Evolutionary conservation across 345 rosid genomes (phyloP).

Genomic region (Lenwebbia sp.): DNA sequence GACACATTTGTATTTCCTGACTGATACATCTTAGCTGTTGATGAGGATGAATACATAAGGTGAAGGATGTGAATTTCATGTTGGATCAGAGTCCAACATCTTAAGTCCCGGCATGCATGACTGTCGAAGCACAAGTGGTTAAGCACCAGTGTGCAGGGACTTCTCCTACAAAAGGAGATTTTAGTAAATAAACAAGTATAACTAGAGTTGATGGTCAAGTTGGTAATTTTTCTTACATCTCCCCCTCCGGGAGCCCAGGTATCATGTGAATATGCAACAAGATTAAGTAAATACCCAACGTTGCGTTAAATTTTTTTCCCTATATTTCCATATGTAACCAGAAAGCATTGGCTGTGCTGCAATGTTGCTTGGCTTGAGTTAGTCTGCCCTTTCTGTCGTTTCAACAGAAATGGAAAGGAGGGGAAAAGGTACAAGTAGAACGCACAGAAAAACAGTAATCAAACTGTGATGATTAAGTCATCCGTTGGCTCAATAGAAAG

Average conservation of each 20-base stretch:
- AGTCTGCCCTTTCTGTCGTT: background rate
- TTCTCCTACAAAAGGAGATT: background rate
- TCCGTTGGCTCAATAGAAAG: background rate
- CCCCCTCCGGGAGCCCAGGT: background rate
- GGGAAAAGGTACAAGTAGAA: background rate
- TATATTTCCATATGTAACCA: background rate
- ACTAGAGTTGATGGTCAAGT: background rate
- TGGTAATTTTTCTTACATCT: background rate
- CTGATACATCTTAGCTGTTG: background rate
- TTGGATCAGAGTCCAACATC: background rate
- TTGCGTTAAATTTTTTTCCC: background rate
- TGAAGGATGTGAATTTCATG: background rate
- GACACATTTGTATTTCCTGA: background rate
- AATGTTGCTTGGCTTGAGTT: background rate
- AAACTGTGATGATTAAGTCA: background rate
- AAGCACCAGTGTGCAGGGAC: background rate
- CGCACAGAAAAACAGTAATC: background rate
- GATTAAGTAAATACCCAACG: background rate
- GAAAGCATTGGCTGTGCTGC: background rate
- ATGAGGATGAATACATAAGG: background rate
- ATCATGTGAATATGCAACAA: background rate
- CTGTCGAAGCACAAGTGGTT: background rate
- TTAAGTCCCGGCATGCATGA: background rate
- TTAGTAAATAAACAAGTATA: background rate
- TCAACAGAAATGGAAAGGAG: background rate